Base-by-base conservation (phyloP, 2,329 filamentous ascomycete genomes). In the Paracoccidioides lutzii region DNA sequence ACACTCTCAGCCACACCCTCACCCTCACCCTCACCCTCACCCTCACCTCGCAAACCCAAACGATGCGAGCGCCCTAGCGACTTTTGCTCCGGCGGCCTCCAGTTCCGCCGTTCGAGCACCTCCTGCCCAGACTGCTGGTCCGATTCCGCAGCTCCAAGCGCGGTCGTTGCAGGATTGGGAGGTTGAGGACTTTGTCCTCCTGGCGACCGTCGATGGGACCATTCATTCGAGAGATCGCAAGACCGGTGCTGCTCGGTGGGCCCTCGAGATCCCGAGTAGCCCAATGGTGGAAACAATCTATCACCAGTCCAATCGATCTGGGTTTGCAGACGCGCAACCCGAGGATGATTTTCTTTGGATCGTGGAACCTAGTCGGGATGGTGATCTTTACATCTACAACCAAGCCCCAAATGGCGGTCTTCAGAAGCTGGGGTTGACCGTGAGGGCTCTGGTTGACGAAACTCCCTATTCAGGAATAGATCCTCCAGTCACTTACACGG, bases 191-290 rank as follows among this genome's bases (percentile, higher is more conserved):
- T 95, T 96, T 82, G 88, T 97, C 77, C 88, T 98, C 79, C 80
- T 98, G 87, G 91, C 93, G 88, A 97, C 93, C 81, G 88, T 97
- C 82, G 90, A 97, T 79, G 93, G 93, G 79, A 88, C 89, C 71
- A 82, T 97, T 67, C 88, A 95, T 76, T 90, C 91, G 70, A 84
- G 84, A 72, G 89, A 96, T 76, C 83, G 93, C 66, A 87, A 85
- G 69, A 93, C 87, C 53, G 93, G 93, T 64, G 80, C 84, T 60
- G 80, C 86, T 64, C 85, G 84, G 68, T 97, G 93, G 93, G 85
- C 87, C 66, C 79, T 95, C 59, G 83, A 89, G 71, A 82, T 87
- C 59, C 72, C 73, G 45, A 87, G 89, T 63, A 83, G 85, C 64
- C 88, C 91, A 63, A 90, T 95, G 82, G 85, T 97, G 59, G 87